phyloP scores from a whole-genome alignment of 371 early-diverging fungal species.

The Batkoa obscura region DNA sequence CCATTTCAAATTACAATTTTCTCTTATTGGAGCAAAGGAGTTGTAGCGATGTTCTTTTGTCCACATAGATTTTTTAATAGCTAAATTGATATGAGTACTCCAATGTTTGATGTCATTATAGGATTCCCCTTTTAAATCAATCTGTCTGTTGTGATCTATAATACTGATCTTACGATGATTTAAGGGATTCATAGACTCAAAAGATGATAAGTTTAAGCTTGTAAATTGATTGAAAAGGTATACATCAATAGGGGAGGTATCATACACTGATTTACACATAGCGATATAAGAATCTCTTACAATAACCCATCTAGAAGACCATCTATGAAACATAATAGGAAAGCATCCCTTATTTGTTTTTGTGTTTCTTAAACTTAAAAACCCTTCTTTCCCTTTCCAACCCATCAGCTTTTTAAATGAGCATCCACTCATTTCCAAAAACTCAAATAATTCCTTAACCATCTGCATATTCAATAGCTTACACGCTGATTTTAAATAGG shows the following conservation, averaged over 20 bases:
- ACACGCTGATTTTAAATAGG: constrained; percentile 34
- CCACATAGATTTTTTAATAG: background rate
- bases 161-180: background rate
- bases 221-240: constrained; percentile 19
- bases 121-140: background rate
- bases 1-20: constrained; percentile 37
- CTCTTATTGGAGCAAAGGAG: constrained; percentile 66
- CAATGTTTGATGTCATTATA: background rate
- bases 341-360: background rate
- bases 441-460: constrained; percentile 56
- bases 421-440: constrained; percentile 52
- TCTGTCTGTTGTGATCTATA: background rate
- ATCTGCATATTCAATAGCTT: constrained; percentile 35
- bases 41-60: constrained; percentile 34
- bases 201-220: background rate
- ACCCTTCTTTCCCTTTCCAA: constrained; percentile 75
- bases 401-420: constrained; percentile 60
- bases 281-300: constrained; percentile 51
- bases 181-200: background rate
- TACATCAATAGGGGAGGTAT: constrained; percentile 37
- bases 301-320: constrained; percentile 51
- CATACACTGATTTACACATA: constrained; percentile 12
- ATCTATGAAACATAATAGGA: constrained; percentile 9
- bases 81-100: background rate
- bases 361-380: constrained; percentile 21